A percentile compares a stretch with the other conserved stretches of the same genome.
phyloP scores from a whole-genome alignment of 371 early-diverging fungal genomes.

The Gilbertella persicaria region DNA sequence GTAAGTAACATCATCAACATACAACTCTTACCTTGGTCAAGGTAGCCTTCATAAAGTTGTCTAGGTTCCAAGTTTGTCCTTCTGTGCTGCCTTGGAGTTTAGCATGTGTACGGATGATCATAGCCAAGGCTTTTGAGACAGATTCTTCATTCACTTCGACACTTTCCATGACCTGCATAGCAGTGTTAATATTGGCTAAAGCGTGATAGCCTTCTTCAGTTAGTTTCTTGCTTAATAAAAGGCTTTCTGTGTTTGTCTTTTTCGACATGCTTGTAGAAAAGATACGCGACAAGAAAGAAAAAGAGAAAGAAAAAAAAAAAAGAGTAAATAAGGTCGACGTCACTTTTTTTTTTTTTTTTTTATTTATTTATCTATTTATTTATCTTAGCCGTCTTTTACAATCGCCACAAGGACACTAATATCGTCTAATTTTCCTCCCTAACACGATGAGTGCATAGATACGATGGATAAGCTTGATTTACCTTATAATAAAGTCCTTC shows the following conservation, averaged over 20 bases:
- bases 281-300: neutral
- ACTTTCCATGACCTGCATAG: slow-evolving; percentile 37
- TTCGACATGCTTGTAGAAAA: slow-evolving; percentile 12
- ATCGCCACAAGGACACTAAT: slow-evolving; percentile 75
- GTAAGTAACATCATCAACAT: neutral
- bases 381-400: slow-evolving; percentile 29
- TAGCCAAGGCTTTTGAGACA: slow-evolving; percentile 32
- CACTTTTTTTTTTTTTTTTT: no score
- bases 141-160: slow-evolving; percentile 32
- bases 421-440: slow-evolving; percentile 85
- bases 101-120: slow-evolving; percentile 38
- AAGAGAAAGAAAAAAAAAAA: no score
- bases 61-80: slow-evolving; percentile 37
- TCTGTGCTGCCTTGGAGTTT: slow-evolving; percentile 27
- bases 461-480: neutral
- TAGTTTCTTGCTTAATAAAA: slow-evolving; percentile 32
- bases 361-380: neutral
- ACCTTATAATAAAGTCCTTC: slow-evolving; percentile 73
- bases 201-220: slow-evolving; percentile 34
- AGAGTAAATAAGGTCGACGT: no score
- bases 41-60: slow-evolving; percentile 37
- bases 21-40: slow-evolving; percentile 25
- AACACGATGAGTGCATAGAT: no score
- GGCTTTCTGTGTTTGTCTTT: slow-evolving; percentile 14
- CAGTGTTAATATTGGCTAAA: slow-evolving; percentile 27